Conservation (phyloP, 192 early-diverging fungal species). For the Coemansia sp. region DNA sequence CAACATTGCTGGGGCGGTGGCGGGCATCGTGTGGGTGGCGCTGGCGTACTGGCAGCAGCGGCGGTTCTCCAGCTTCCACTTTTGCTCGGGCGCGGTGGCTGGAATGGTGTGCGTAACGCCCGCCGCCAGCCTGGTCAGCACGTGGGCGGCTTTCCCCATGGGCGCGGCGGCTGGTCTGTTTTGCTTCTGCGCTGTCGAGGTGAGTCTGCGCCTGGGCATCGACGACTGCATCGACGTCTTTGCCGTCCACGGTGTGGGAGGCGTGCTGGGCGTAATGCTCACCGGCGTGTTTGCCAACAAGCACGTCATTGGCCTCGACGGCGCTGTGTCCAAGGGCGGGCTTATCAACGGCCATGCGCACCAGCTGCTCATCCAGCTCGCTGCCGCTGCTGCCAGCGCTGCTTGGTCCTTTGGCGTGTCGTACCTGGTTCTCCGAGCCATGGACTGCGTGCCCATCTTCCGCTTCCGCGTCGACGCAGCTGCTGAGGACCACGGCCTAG, state of each 20-base stretch:
- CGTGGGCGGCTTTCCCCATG: constrained; percentile 73
- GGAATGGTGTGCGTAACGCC: constrained; percentile 90
- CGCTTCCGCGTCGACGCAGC: constrained; percentile 57
- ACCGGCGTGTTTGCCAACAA: constrained; percentile 90
- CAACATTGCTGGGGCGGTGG: constrained; percentile 68
- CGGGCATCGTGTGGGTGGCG: constrained; percentile 69
- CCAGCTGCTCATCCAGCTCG: constrained; percentile 71
- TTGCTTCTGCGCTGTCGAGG: constrained; percentile 64
- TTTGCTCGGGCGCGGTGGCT: constrained; percentile 87
- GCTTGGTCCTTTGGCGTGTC: constrained; percentile 64
- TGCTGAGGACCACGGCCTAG: constrained; percentile 54
- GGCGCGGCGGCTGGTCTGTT: constrained; percentile 65
- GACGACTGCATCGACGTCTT: constrained; percentile 85
- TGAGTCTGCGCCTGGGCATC: constrained; percentile 67
- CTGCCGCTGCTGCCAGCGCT: constrained; percentile 60
- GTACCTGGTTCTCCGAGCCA: constrained; percentile 55
- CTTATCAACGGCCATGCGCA: constrained; percentile 68
- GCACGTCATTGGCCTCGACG: constrained; percentile 69
- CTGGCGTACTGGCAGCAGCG: constrained; percentile 68
- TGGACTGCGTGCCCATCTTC: constrained; percentile 58
- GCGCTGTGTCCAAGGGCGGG: constrained; percentile 50
- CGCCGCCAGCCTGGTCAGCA: constrained; percentile 72
- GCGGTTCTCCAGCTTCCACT: constrained; percentile 78
- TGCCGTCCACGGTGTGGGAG: constrained; percentile 73
- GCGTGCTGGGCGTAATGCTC: constrained; percentile 76